Evolutionary conservation across 345 rosid genomes (phyloP), one percentile per base, ranked within the genome.

Genomic region (Salix suchowensis): DNA sequence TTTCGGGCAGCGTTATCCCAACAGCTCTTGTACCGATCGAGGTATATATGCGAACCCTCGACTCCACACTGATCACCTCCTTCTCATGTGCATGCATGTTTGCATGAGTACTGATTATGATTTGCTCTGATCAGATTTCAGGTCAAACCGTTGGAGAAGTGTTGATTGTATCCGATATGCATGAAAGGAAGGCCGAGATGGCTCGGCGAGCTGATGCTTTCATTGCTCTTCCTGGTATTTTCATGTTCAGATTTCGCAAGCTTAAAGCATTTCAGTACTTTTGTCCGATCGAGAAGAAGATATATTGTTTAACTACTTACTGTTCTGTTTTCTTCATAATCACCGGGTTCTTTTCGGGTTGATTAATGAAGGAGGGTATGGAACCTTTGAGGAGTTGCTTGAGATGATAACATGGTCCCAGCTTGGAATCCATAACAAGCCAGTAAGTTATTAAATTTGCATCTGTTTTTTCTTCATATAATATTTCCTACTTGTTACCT

Each of bases 341-440:
- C 39, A 2, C 24, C 65, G 39, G 54, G 12, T 4, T 7, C 37
- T 54, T 72, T 30, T 13, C 12, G 11, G 30, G 52, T 15, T 50
- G 1, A 42, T 72, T 50, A 4, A 34, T 72, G 72, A 75, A 89
- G 91, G 89, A 78, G 92, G 92, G 19, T 89, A 85, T 74, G 92
- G 92, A 79, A 87, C 92, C 66, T 76, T 87, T 74, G 91, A 89
- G 72, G 92, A 89, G 86, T 70, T 86, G 80, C 90, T 89, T 61
- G 92, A 87, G 77, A 80, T 88, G 65, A 89, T 89, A 74, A 84
- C 89, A 5, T 89, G 90, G 92, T 83, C 90, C 70, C 87, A 89
- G 68, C 90, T 89, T 37, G 91, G 92, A 67, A 85, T 89, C 78
- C 92, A 86, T 84, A 24, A 85, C 61, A 87, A 89, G 75, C 92